Evolutionary conservation across 345 rosid species (phyloP).

Genomic region (Jatropha curcas): DNA sequence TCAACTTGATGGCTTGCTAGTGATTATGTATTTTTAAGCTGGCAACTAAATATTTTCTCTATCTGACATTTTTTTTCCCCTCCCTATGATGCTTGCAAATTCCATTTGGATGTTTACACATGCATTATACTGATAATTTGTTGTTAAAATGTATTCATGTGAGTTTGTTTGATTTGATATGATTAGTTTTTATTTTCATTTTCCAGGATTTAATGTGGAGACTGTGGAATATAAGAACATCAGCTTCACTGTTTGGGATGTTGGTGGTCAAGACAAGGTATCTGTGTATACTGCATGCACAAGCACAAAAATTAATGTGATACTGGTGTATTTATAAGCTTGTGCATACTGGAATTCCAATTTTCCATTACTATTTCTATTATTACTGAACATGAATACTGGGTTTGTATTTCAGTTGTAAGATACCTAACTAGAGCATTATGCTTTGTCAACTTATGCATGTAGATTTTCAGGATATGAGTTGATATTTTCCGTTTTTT

Average conservation of each 20-base stretch:
- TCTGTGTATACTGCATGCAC: neutral
- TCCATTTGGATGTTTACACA: neutral
- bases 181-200: neutral
- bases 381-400: neutral
- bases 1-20: neutral
- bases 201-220: conserved; percentile 15
- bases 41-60: no score
- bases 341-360: neutral
- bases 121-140: neutral
- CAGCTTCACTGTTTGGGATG: conserved; percentile 18
- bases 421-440: neutral
- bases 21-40: no score
- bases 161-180: neutral
- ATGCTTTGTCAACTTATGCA: neutral
- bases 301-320: neutral
- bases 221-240: conserved; percentile 15
- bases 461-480: neutral
- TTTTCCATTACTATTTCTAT: neutral
- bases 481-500: neutral
- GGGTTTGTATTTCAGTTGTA: neutral
- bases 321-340: neutral
- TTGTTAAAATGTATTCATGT: neutral
- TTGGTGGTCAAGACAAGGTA: conserved; percentile 21
- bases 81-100: neutral
- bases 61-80: no score